phyloP scores from a whole-genome alignment of 2,329 filamentous ascomycete species.

The Nemania abortiva region DNA sequence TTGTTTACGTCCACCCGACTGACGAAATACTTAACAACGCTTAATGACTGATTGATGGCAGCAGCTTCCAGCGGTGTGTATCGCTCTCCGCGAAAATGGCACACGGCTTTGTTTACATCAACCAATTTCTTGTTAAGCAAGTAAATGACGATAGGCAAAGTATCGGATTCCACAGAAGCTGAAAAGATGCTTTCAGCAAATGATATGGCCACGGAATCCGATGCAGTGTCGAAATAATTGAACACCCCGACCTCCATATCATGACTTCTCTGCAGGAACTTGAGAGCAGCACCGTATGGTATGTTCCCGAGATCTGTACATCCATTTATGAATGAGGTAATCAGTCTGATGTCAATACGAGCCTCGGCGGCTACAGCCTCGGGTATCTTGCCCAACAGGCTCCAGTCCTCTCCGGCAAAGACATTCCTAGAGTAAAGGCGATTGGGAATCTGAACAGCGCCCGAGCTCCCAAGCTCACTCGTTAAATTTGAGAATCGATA shows the following conservation, averaged over 20 bases:
- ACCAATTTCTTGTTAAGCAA: conserved; percentile 1
- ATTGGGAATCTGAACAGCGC: too few species aligned
- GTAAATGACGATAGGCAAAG: background rate
- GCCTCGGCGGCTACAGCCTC: background rate
- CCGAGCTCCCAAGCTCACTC: background rate
- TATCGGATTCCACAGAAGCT: conserved; percentile 9
- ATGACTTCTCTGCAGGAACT: background rate
- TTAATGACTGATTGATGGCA: background rate
- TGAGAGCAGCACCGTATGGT: background rate
- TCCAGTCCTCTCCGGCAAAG: conserved; percentile 1
- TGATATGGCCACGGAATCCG: background rate
- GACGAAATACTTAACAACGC: background rate
- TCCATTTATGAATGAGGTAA: conserved; percentile 6
- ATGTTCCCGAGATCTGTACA: conserved; percentile 2
- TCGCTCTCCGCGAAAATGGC: background rate
- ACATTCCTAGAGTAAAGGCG: background rate
- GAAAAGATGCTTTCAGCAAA: background rate
- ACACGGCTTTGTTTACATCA: conserved; percentile 2
- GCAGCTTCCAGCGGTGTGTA: conserved; percentile 14
- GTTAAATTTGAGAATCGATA: background rate
- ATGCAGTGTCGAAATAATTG: background rate
- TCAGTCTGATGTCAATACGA: conserved; percentile 11
- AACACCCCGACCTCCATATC: background rate
- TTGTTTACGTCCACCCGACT: conserved; percentile 9
- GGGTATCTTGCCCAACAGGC: background rate